Conservation (phyloP, 2,329 filamentous ascomycete genomes). For the Fusarium foetens region DNA sequence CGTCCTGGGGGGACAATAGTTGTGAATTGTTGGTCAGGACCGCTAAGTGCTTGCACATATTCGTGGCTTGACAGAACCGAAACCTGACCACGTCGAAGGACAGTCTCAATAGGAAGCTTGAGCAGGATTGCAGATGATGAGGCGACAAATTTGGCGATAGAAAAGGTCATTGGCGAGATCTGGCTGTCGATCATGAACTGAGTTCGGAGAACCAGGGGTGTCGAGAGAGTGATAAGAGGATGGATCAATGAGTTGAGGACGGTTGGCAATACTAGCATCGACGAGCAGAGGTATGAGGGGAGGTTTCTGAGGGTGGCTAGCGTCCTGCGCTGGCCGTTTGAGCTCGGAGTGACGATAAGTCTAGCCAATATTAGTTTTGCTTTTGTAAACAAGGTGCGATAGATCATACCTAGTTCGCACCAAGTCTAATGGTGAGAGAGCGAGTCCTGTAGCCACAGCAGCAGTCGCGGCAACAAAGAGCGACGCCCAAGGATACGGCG, state of each 20-base stretch:
- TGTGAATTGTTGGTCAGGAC: conserved; percentile 60
- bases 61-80: conserved; percentile 69
- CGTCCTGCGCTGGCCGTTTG: conserved; percentile 78
- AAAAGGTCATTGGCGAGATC: conserved; percentile 83
- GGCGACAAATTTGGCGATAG: conserved; percentile 81
- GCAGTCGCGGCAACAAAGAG: conserved; percentile 76
- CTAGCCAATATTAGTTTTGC: conserved; percentile 55
- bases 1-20: conserved; percentile 83
- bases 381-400: background rate
- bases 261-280: conserved; percentile 81
- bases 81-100: conserved; percentile 88
- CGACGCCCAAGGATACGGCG: conserved; percentile 83
- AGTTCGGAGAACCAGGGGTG: conserved; percentile 86
- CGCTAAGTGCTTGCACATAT: conserved; percentile 61
- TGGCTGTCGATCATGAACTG: conserved; percentile 85
- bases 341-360: conserved; percentile 85
- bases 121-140: conserved; percentile 84
- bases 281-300: conserved; percentile 78
- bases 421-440: conserved; percentile 88
- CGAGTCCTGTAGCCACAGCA: conserved; percentile 77
- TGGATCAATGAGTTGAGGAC: conserved; percentile 87
- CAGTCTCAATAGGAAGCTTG: conserved; percentile 91
- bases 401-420: conserved; percentile 74
- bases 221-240: conserved; percentile 82
- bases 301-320: conserved; percentile 80